phyloP scores from a whole-genome alignment of 106 monocot genomes.

The Dioscorea dumetorum region DNA sequence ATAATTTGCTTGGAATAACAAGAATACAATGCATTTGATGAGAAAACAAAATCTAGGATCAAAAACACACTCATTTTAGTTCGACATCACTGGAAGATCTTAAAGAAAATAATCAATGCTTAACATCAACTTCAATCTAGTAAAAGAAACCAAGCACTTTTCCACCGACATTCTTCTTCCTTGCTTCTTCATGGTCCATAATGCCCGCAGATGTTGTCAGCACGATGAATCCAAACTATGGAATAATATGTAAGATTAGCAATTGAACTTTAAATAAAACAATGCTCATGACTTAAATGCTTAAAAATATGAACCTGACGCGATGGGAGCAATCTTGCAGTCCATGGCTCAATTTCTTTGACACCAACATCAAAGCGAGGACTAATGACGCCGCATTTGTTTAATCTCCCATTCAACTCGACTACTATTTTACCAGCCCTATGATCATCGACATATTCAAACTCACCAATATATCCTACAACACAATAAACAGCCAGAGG shows the following conservation, averaged over 20 bases:
- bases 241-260: background rate
- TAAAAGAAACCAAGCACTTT: constrained; percentile 61
- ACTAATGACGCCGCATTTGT: constrained; percentile 50
- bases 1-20: background rate
- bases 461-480: constrained; percentile 42
- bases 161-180: constrained; percentile 71
- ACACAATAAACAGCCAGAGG: background rate
- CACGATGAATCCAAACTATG: constrained; percentile 44
- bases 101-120: background rate
- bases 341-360: constrained; percentile 43
- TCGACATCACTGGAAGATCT: background rate
- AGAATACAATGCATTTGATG: background rate
- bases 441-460: constrained; percentile 41
- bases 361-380: constrained; percentile 45
- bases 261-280: background rate
- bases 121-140: background rate
- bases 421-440: constrained; percentile 38
- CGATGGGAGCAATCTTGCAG: constrained; percentile 39
- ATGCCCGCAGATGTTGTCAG: constrained; percentile 56
- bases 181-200: constrained; percentile 66
- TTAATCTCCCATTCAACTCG: constrained; percentile 34
- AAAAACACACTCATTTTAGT: background rate
- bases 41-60: background rate
- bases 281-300: no score
- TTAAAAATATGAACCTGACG: constrained; percentile 15